These are phyloP conservation scores for Akanthomyces dipterigenus DNA, from an alignment of 2,329 filamentous ascomycete genomes.

Conservation along the genomic window DNA sequence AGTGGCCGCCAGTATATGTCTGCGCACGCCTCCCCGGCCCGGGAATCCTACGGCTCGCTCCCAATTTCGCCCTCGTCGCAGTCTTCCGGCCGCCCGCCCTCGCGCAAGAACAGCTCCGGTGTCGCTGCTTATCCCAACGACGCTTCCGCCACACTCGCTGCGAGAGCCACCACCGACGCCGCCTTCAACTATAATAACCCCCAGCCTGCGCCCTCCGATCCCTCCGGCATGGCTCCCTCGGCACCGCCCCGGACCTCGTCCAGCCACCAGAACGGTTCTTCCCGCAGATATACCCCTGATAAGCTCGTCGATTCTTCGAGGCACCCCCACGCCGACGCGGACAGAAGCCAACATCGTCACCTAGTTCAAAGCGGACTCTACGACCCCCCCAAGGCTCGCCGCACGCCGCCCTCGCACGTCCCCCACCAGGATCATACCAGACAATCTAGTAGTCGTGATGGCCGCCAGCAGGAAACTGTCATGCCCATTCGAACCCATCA, in stretches of 20 bases:
- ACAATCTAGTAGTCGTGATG: conserved; percentile 33
- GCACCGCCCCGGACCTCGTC: conserved; percentile 80
- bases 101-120: conserved; percentile 46
- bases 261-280: conserved; percentile 40
- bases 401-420: conserved; percentile 22
- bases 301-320: conserved; percentile 37
- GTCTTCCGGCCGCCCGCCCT: conserved; percentile 42
- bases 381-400: conserved; percentile 23
- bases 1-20: conserved; percentile 46
- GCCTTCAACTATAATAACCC: conserved; percentile 36
- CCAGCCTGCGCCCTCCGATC: conserved; percentile 31
- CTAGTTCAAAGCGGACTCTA: conserved; percentile 23
- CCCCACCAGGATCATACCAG: conserved; percentile 33
- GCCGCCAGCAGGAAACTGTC: conserved; percentile 28
- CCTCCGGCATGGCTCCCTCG: conserved; percentile 59
- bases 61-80: conserved; percentile 4
- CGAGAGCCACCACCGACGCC: conserved; percentile 39
- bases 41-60: conserved; percentile 50
- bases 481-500: conserved; percentile 40
- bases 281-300: conserved; percentile 42
- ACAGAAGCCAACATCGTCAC: conserved; percentile 27
- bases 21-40: conserved; percentile 43
- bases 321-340: conserved; percentile 30
- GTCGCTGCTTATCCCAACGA: conserved; percentile 26
- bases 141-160: conserved; percentile 39